Evolutionary conservation across 768 basidiomycete species (phyloP).

Genomic region (Rhodocollybia butyracea): DNA sequence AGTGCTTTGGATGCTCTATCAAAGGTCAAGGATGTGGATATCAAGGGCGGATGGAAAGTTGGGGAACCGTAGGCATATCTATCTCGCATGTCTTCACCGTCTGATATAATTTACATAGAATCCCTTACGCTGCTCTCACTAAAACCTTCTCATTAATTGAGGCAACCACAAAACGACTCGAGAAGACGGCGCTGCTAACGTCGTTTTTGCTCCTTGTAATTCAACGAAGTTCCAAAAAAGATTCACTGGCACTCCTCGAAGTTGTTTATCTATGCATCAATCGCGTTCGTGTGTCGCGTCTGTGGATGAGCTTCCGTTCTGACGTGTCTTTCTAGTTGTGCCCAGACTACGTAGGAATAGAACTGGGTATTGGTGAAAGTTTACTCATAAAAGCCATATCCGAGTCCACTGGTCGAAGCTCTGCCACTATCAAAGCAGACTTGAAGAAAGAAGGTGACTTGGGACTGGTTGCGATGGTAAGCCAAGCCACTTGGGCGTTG

Average conservation of each 20-base stretch:
- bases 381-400: conserved; percentile 93
- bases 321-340: conserved; percentile 54
- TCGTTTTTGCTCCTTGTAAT: conserved; percentile 89
- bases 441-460: conserved; percentile 94
- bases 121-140: conserved; percentile 92
- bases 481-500: conserved; percentile 16
- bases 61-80: conserved; percentile 71
- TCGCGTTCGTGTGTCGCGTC: conserved; percentile 51
- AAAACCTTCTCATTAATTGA: conserved; percentile 89
- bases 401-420: conserved; percentile 89
- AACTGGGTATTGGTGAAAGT: conserved; percentile 95
- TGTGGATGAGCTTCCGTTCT: not conserved
- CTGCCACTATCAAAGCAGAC: conserved; percentile 81
- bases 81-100: not conserved
- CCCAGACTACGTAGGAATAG: conserved; percentile 93
- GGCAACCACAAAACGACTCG: conserved; percentile 90
- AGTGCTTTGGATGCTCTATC: conserved; percentile 71
- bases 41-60: conserved; percentile 78
- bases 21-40: conserved; percentile 65
- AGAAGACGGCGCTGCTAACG: conserved; percentile 88
- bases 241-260: conserved; percentile 75
- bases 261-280: conserved; percentile 97
- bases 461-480: conserved; percentile 93
- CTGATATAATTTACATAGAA: conserved; percentile 39
- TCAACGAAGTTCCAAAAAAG: conserved; percentile 73